Conservation (phyloP, 2,329 filamentous ascomycete species). For the Trichoderma atroviride region DNA sequence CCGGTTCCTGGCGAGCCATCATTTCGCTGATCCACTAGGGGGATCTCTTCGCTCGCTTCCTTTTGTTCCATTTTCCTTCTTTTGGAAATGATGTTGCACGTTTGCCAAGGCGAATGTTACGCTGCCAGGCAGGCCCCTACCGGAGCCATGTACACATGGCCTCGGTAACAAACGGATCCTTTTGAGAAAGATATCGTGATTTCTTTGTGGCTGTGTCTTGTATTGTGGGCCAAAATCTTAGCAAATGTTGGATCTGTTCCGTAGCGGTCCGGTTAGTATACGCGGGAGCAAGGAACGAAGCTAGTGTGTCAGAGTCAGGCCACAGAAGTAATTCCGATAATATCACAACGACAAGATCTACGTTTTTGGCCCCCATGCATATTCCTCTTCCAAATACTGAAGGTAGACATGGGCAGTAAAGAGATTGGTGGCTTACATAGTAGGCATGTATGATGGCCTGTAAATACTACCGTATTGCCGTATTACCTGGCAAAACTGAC, state of each 20-base stretch:
- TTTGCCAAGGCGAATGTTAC: neutral
- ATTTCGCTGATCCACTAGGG: neutral
- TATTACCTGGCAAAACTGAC: no score
- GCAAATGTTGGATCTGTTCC: neutral
- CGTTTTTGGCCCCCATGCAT: neutral
- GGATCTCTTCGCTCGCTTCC: neutral
- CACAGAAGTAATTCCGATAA: neutral
- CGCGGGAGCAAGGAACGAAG: neutral
- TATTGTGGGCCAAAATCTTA: neutral
- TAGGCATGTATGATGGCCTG: neutral
- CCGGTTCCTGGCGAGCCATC: neutral
- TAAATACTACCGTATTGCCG: neutral
- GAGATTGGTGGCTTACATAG: neutral
- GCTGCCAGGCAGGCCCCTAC: neutral
- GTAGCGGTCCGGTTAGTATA: neutral
- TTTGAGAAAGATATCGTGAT: neutral
- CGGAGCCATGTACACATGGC: neutral
- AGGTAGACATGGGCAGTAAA: neutral
- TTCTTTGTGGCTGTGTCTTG: neutral
- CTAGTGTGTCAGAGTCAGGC: neutral
- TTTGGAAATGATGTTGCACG: neutral
- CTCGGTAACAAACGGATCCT: neutral
- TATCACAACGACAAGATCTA: neutral
- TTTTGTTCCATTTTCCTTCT: neutral
- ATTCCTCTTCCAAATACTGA: neutral